Percentiles rank a stretch among this genome's conserved stretches.
phyloP scores from a whole-genome alignment of 495 filamentous ascomycete species.

The Penicillium bialowiezense region DNA sequence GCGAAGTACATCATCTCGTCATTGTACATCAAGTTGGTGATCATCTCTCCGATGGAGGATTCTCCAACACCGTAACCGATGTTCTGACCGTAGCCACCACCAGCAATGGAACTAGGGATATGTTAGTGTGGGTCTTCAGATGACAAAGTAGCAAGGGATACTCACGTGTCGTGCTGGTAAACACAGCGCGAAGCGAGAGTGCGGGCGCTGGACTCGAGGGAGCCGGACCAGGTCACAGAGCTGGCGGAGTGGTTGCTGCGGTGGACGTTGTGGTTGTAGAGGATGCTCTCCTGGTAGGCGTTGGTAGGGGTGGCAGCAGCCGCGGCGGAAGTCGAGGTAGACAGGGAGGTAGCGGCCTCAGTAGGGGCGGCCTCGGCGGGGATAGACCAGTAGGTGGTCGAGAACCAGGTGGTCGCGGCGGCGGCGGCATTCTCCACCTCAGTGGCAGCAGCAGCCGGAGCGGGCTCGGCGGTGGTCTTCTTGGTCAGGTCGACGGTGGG shows the following conservation, averaged over 20 bases:
- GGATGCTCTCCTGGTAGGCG: constrained; percentile 44
- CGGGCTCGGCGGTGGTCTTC: constrained; percentile 18
- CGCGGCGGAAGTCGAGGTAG: constrained; percentile 23
- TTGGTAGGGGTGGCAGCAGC: constrained; percentile 16
- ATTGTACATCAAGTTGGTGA: constrained; percentile 84
- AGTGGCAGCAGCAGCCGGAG: background rate
- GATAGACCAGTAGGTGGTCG: constrained; percentile 13
- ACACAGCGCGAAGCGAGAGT: constrained; percentile 55
- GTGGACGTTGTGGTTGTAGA: constrained; percentile 81
- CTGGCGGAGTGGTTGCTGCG: constrained; percentile 76
- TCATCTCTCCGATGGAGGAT: constrained; percentile 56
- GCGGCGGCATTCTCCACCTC: constrained; percentile 18
- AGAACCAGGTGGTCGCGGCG: constrained; percentile 12
- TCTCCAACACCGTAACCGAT: constrained; percentile 53
- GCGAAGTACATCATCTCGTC: constrained; percentile 58
- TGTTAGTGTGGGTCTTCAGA: background rate
- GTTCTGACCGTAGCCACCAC: constrained; percentile 81
- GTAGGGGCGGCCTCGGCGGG: background rate
- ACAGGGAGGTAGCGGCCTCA: constrained; percentile 23
- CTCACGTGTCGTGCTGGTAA: constrained; percentile 77
- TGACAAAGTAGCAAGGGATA: constrained; percentile 8
- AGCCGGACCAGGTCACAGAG: constrained; percentile 59
- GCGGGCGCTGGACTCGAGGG: constrained; percentile 60
- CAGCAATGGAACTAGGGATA: constrained; percentile 42
- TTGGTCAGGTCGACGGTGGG: constrained; percentile 11